Evolutionary conservation across 805 yeast species (phyloP).

Genomic region (Hanseniaspora guilliermondii): DNA sequence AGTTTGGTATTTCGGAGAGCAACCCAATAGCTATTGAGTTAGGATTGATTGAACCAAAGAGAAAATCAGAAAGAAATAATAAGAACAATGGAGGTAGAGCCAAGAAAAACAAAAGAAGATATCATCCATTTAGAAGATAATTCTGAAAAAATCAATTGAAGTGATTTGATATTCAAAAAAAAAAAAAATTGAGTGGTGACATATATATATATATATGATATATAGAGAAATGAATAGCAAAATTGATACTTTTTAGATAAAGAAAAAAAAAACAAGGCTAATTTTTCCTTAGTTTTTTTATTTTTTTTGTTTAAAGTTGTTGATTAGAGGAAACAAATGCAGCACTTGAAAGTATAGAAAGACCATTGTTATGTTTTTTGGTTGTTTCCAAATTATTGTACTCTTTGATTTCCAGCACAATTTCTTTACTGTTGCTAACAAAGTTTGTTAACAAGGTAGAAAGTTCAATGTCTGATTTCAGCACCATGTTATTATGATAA

Average conservation of each 20-base stretch:
- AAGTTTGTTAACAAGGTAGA: conserved; percentile 8
- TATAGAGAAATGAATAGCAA: not conserved
- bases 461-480: conserved; percentile 9
- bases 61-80: not conserved
- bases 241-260: not conserved
- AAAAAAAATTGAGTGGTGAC: not conserved
- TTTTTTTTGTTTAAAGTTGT: conserved; percentile 28
- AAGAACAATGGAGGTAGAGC: not conserved
- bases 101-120: conserved; percentile 1
- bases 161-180: not conserved
- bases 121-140: conserved; percentile 7
- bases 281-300: not conserved
- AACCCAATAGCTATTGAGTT: conserved; percentile 57
- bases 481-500: conserved; percentile 3
- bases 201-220: not conserved
- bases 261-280: not conserved
- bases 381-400: not conserved
- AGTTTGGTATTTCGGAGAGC: conserved; percentile 66
- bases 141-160: not conserved
- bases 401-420: conserved; percentile 8
- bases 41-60: conserved; percentile 37
- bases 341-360: conserved; percentile 3
- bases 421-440: not conserved
- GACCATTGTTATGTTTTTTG: not conserved
- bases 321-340: conserved; percentile 21